Evolutionary conservation across 2,329 filamentous ascomycete genomes (phyloP), one percentile per base, ranked within the genome.

Genomic region (Cladosporium phlei): DNA sequence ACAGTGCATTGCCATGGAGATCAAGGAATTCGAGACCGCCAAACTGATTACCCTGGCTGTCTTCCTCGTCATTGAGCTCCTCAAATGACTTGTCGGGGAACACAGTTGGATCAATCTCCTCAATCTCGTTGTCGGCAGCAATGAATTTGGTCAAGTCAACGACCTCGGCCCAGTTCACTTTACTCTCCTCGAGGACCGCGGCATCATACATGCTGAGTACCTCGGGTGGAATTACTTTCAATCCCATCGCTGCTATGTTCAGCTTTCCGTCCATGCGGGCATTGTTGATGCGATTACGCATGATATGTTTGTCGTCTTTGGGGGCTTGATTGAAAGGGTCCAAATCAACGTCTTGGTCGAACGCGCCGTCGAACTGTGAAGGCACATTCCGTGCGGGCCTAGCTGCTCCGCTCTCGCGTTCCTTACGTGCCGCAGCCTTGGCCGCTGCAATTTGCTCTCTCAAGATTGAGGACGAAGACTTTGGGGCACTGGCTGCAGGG

Each of bases 361-460:
- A 82, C 0, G 57, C 57, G 9, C 62, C 60, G 14, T 52, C 47
- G 5, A 38, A 20, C n/a, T 39, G 28, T 37, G 27, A 17, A 22
- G 17, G 19, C 22, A 28, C 24, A 9, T n/a, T 37, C n/a, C 17
- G 19, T 7, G 14, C 11, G 25, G 48, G 21, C 11, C 54, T 51
- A 24, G 49, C 48, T 16, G 52, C 51, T 16, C 54, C 58, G 21
- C 11, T 33, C 80, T 50, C 55, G 39, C 57, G 59, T 29, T 60
- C 53, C 47, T 58, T 62, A 5, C 57, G 51, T 17, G 56, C 85
- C 2, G 88, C 86, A 2, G 89, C 89, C 62, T 91, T 95, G 1
- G 93, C 91, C 58, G 90, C 91, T 28, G 90, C 88, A 52, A 97
- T 96, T 45, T 93, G 90, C 42, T 96, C 88, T 25, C 93, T 81